Conservation (phyloP, 208 protist species). For the Porcisia deanei region DNA sequence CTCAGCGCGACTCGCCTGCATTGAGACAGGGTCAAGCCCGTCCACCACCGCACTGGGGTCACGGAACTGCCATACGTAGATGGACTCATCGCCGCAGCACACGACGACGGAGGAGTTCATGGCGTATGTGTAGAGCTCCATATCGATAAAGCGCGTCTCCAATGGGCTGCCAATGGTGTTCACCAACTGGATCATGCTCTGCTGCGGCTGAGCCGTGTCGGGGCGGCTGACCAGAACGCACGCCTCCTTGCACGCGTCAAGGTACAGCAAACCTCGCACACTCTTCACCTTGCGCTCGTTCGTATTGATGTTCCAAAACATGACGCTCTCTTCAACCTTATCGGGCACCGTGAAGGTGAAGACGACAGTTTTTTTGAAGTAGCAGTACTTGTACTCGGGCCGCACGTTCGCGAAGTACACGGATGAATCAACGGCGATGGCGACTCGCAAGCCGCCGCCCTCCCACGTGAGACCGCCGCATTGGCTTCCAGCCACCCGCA, state of each 20-base stretch:
- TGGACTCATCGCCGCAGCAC: constrained; percentile 87
- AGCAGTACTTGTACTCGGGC: constrained; percentile 95
- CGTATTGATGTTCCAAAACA: constrained; percentile 95
- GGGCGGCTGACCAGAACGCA: constrained; percentile 91
- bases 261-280: constrained; percentile 81
- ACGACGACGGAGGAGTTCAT: constrained; percentile 95
- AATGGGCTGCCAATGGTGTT: constrained; percentile 96
- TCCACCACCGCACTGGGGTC: constrained; percentile 76
- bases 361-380: constrained; percentile 93
- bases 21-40: constrained; percentile 78
- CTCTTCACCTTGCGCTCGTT: constrained; percentile 92
- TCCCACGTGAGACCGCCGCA: constrained; percentile 95
- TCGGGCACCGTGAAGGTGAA: constrained; percentile 92
- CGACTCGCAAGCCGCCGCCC: constrained; percentile 92
- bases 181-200: constrained; percentile 91
- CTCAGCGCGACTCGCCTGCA: constrained; percentile 76
- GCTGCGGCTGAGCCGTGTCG: constrained; percentile 38
- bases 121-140: constrained; percentile 86
- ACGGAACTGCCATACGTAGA: constrained; percentile 97
- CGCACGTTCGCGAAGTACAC: constrained; percentile 98
- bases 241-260: constrained; percentile 75
- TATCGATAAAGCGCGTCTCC: constrained; percentile 90
- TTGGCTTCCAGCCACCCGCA: constrained; percentile 87
- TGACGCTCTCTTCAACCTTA: constrained; percentile 91
- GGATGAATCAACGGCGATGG: constrained; percentile 94